These are phyloP conservation scores for Samsoniella hepiali DNA, from an alignment of 2,329 filamentous ascomycete genomes.

Conservation along the genomic window DNA sequence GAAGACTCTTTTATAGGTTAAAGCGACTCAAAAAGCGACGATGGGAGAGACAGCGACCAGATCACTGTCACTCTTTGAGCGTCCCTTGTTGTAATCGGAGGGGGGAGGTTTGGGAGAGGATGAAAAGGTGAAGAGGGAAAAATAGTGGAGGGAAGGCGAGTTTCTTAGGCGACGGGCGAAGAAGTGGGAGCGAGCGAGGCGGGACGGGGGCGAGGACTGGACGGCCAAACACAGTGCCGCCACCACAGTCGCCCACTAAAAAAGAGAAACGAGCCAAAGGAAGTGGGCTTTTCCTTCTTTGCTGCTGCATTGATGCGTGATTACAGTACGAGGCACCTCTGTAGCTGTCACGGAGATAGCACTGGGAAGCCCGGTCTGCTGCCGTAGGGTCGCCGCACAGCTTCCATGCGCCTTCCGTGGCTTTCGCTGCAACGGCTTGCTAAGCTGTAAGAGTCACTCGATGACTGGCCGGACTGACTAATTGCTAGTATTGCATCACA, in stretches of 20 bases:
- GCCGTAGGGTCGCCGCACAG: background rate
- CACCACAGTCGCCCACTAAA: conserved; percentile 7
- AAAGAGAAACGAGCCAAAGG: background rate
- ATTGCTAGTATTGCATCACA: background rate
- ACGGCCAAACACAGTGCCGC: conserved; percentile 3
- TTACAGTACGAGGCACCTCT: background rate
- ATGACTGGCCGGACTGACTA: conserved; percentile 18
- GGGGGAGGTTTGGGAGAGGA: conserved; percentile 26
- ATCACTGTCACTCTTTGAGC: conserved; percentile 41
- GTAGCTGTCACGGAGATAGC: conserved; percentile 14
- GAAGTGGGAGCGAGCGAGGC: conserved; percentile 11
- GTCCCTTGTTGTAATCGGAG: conserved; percentile 32
- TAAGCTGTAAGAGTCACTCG: conserved; percentile 10
- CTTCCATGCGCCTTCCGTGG: conserved; percentile 3
- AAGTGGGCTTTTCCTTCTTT: conserved; percentile 1
- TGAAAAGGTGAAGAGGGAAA: conserved; percentile 26
- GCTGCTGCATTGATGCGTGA: background rate
- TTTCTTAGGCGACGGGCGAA: conserved; percentile 22
- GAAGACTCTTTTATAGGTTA: conserved; percentile 17
- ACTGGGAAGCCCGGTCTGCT: background rate
- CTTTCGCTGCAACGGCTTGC: conserved; percentile 11
- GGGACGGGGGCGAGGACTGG: background rate
- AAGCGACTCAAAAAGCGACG: conserved; percentile 31
- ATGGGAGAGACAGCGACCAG: conserved; percentile 38
- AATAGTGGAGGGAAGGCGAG: conserved; percentile 25